Evolutionary conservation across 352 stramenopile species (phyloP).

Genomic region (Globisporangium polare): DNA sequence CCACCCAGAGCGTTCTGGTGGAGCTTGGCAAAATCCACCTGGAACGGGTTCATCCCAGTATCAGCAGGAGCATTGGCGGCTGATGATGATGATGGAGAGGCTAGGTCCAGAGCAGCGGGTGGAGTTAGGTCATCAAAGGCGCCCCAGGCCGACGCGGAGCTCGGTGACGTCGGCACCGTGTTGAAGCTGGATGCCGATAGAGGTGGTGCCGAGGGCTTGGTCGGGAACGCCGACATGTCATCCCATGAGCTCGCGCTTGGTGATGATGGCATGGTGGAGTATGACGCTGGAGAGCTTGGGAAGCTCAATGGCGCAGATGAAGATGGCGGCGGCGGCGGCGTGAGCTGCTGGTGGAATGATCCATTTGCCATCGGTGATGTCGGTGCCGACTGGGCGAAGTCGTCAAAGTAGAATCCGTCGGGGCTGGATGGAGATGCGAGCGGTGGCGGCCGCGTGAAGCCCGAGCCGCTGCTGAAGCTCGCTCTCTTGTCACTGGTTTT

Average conservation of each 20-base stretch:
- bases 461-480: not conserved
- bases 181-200: slow-evolving; percentile 5
- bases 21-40: slow-evolving; percentile 20
- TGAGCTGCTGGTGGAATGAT: not conserved
- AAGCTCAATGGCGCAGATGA: not conserved
- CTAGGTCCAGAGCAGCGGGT: not conserved
- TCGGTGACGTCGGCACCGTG: slow-evolving; percentile 7
- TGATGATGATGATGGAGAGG: not conserved
- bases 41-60: slow-evolving; percentile 6
- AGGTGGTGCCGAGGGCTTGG: not conserved
- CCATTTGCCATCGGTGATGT: not conserved
- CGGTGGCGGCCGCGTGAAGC: not conserved
- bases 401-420: slow-evolving; percentile 11
- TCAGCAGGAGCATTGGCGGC: not conserved
- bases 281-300: not conserved
- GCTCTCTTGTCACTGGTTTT: not conserved
- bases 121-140: slow-evolving; percentile 12
- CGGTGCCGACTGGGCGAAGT: not conserved
- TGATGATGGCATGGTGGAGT: not conserved
- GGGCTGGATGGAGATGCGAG: slow-evolving; percentile 10
- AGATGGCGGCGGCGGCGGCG: not conserved
- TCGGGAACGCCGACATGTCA: slow-evolving; percentile 2
- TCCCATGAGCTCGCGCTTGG: slow-evolving; percentile 14
- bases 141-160: slow-evolving; percentile 6
- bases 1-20: slow-evolving; percentile 21